A percentile compares a stretch with the other conserved stretches of the same genome.
Evolutionary conservation across 75 land plant genomes (phyloP).

Genomic region (Sequoiadendron giganteum): DNA sequence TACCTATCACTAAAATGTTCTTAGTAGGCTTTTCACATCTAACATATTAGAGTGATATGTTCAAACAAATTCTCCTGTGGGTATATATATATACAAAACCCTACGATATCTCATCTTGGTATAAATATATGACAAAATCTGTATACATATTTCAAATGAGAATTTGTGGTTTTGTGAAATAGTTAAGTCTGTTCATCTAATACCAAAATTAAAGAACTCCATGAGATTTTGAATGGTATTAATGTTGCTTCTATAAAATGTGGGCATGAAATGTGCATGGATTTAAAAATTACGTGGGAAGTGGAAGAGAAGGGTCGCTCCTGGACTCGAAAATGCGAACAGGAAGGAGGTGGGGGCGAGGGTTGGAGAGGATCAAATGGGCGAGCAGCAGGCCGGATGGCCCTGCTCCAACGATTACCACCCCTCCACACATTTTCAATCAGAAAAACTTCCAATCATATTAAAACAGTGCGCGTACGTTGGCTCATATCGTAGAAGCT

Average conservation of each 20-base stretch:
- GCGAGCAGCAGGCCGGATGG: constrained; percentile 38
- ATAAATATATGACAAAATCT: not conserved
- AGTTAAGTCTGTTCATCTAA: not conserved
- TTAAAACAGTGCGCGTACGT: not conserved
- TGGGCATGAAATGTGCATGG: not conserved
- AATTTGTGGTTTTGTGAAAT: not conserved
- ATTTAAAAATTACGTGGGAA: constrained; percentile 25
- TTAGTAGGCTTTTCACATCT: too few species aligned
- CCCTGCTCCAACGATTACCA: constrained; percentile 37
- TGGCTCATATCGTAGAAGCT: not conserved
- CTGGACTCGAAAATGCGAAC: constrained; percentile 38
- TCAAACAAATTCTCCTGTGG: too few species aligned
- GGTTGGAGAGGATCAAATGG: constrained; percentile 21
- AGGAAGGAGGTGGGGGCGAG: constrained; percentile 29
- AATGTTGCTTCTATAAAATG: not conserved
- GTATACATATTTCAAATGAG: not conserved
- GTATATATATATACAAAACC: not conserved
- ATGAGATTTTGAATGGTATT: not conserved
- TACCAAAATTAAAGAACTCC: not conserved
- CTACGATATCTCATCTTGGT: not conserved
- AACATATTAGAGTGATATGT: too few species aligned
- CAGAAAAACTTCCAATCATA: not conserved
- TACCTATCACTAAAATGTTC: too few species aligned
- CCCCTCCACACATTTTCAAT: constrained; percentile 16
- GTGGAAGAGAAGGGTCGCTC: constrained; percentile 24